Conservation (phyloP, 495 filamentous ascomycete genomes). For the Penicillium alfredii region DNA sequence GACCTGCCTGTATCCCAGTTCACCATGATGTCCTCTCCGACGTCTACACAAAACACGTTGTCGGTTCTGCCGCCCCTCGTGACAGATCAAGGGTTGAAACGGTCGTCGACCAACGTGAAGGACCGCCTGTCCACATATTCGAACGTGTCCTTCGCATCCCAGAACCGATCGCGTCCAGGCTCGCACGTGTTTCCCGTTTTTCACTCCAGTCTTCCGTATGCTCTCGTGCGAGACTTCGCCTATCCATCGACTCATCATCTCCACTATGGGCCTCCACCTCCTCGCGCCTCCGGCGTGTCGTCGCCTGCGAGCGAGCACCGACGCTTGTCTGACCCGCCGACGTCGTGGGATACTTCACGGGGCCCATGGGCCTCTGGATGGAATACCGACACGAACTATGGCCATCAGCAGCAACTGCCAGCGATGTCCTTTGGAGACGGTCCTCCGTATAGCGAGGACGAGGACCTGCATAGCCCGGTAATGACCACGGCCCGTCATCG, state of each 20-base stretch:
- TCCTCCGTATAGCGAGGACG: constrained; percentile 95
- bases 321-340: constrained; percentile 74
- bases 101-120: constrained; percentile 63
- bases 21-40: constrained; percentile 55
- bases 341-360: constrained; percentile 48
- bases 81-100: constrained; percentile 33
- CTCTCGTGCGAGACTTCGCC: constrained; percentile 91
- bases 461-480: constrained; percentile 89
- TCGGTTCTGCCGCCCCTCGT: constrained; percentile 39
- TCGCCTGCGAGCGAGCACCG: constrained; percentile 80
- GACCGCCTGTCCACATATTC: constrained; percentile 69
- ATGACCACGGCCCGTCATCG: constrained; percentile 69
- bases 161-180: constrained; percentile 60
- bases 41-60: constrained; percentile 41
- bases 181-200: constrained; percentile 77
- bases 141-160: constrained; percentile 49
- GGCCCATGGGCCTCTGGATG: constrained; percentile 49
- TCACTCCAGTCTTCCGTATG: constrained; percentile 82
- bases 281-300: constrained; percentile 72
- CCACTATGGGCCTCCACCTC: constrained; percentile 82
- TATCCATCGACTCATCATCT: constrained; percentile 77
- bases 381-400: constrained; percentile 38
- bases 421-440: constrained; percentile 85
- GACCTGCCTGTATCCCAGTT: constrained; percentile 2
- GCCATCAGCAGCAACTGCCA: constrained; percentile 60